phyloP scores from a whole-genome alignment of 176 grass and related monocot genomes.

The Zoysia japonica region DNA sequence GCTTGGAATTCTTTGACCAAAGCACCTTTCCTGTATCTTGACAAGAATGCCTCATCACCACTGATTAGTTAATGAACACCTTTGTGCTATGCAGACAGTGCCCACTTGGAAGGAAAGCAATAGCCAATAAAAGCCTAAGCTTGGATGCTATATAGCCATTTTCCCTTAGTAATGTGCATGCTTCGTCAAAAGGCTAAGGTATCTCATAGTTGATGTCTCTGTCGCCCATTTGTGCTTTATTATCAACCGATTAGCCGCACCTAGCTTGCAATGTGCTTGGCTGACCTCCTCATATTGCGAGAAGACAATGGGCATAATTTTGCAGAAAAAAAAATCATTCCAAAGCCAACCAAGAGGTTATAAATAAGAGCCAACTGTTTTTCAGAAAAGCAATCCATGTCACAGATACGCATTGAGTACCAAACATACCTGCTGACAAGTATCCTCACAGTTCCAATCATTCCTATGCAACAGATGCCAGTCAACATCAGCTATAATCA shows the following conservation, averaged over 20 bases:
- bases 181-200: constrained; percentile 57
- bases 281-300: constrained; percentile 41
- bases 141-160: constrained; percentile 33
- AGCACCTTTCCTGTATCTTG: constrained; percentile 32
- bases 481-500: constrained; percentile 31
- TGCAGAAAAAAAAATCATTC: constrained; percentile 10
- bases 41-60: constrained; percentile 47
- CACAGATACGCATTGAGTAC: constrained; percentile 40
- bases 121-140: constrained; percentile 41
- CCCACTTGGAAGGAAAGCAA: constrained; percentile 48
- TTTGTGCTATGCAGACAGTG: constrained; percentile 41
- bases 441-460: constrained; percentile 18
- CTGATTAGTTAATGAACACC: constrained; percentile 36
- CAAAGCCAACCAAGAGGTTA: constrained; percentile 19
- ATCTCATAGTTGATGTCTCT: constrained; percentile 33
- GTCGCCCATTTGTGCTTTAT: constrained; percentile 34
- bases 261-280: constrained; percentile 14
- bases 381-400: constrained; percentile 31
- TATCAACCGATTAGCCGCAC: constrained; percentile 41
- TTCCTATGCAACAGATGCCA: not conserved
- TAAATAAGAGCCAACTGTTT: constrained; percentile 24
- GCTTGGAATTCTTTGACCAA: constrained; percentile 48
- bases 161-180: constrained; percentile 46
- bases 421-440: constrained; percentile 13
- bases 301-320: constrained; percentile 32